Evolutionary conservation across 345 rosid species (phyloP), one percentile per base, ranked within the genome.

Genomic region (Bruguiera sexangula): DNA sequence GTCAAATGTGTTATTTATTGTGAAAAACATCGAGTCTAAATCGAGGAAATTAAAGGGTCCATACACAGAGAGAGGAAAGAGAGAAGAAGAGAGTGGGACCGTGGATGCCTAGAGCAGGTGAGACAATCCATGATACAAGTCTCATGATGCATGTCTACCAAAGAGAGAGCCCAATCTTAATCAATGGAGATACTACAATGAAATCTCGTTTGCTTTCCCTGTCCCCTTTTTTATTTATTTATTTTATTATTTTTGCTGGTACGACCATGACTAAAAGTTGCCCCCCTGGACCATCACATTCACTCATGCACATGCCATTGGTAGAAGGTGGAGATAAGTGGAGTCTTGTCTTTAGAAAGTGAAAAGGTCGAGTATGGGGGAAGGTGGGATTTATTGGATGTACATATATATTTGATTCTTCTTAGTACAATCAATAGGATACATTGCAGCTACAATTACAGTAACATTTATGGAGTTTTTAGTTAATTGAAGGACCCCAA

Each of bases 81-180:
- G 9, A 48, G 50, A 3, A 43, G 5, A 15, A 18, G 15, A 32
- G 54, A 31, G 62, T 8, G 73, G 52, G 59, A n/a, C 37, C 37
- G 37, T 8, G 54, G 60, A 46, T 79, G 79, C 31, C 20, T 31
- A 7, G 24, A 48, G 39, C 32, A 70, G 72, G 74, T 37, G 86
- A 70, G 80, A 88, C 93, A 86, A 81, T 68, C 66, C 86, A 88
- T 81, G 85, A 81, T 79, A 67, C 82, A 80, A 66, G 74, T 71
- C 76, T 75, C 82, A 88, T 86, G 85, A 89, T 89, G 81, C 55
- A 68, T 89, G 89, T 83, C 88, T 70, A 58, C 29, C 67, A 88
- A 88, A 86, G 88, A 64, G 74, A 70, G 76, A 75, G 68, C 82
- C 79, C 78, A 69, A 81, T 86, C 86, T 73, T 83, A 69, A 82